These are phyloP conservation scores for Dryadomyces sulphureus DNA, from an alignment of 2,329 filamentous ascomycete species.

Conservation along the genomic window DNA sequence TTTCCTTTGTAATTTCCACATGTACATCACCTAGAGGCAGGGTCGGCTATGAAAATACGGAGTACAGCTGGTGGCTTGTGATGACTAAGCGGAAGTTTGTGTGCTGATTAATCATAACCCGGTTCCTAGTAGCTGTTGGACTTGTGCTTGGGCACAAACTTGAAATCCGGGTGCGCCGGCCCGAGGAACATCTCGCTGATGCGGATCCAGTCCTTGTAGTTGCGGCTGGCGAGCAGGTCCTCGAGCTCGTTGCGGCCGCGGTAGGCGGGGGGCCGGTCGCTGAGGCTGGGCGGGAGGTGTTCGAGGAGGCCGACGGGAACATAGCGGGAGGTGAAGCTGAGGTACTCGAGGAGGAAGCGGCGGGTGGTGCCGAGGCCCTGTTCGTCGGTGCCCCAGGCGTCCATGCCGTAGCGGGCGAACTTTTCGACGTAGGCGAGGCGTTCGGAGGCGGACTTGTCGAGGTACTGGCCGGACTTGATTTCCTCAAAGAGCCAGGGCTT, in stretches of 20 bases:
- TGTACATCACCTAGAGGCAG: conserved; percentile 10
- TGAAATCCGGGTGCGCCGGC: conserved; percentile 76
- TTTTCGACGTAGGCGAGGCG: conserved; percentile 75
- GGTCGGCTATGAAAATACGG: not conserved
- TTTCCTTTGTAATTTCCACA: conserved; percentile 7
- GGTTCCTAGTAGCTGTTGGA: conserved; percentile 80
- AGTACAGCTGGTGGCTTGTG: too few species aligned
- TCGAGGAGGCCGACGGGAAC: conserved; percentile 81
- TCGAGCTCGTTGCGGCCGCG: conserved; percentile 79
- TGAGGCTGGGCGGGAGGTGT: conserved; percentile 71
- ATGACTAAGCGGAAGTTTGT: too few species aligned
- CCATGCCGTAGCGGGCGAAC: conserved; percentile 78
- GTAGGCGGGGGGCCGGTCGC: conserved; percentile 78
- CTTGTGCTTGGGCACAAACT: conserved; percentile 96
- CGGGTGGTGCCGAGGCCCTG: conserved; percentile 81
- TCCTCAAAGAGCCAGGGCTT: conserved; percentile 99
- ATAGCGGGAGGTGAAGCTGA: conserved; percentile 88
- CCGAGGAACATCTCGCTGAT: conserved; percentile 99
- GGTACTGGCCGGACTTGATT: conserved; percentile 78
- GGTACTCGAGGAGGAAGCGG: conserved; percentile 85
- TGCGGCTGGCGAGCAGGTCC: conserved; percentile 76
- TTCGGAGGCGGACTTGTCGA: conserved; percentile 87
- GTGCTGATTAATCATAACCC: too few species aligned
- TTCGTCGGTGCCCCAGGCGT: conserved; percentile 93
- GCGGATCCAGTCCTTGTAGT: conserved; percentile 98